Evolutionary conservation across 176 grass and related monocot genomes (phyloP).

Genomic region (Alloteropsis semialata): DNA sequence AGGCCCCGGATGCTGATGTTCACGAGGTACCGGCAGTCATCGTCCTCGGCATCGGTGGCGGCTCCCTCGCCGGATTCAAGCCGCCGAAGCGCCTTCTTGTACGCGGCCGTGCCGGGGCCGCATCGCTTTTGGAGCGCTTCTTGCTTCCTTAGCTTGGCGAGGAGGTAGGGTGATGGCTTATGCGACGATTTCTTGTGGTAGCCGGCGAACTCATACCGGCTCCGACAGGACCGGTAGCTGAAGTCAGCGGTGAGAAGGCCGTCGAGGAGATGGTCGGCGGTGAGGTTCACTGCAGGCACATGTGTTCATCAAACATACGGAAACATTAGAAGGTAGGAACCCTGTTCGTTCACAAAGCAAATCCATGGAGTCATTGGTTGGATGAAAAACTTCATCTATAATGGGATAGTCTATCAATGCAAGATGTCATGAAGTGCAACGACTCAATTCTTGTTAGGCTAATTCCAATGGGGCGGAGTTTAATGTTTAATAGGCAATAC

Average conservation of each 20-base stretch:
- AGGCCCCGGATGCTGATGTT: constrained; percentile 61
- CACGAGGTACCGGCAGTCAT: constrained; percentile 63
- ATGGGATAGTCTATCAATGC: too few species aligned
- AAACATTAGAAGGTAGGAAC: not conserved
- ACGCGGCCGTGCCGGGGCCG: constrained; percentile 49
- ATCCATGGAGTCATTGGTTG: too few species aligned
- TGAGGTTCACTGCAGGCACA: not conserved
- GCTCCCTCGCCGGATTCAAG: constrained; percentile 26
- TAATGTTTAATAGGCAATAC: too few species aligned
- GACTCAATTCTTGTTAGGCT: too few species aligned
- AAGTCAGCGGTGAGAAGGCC: constrained; percentile 49
- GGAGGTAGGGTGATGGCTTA: constrained; percentile 44
- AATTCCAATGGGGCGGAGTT: too few species aligned
- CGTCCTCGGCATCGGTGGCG: too few species aligned
- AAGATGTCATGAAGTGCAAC: too few species aligned
- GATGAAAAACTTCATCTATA: too few species aligned
- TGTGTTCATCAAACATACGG: not conserved
- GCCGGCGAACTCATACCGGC: constrained; percentile 44
- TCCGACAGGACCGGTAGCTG: constrained; percentile 42
- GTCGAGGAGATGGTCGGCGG: constrained; percentile 47
- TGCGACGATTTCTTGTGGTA: constrained; percentile 37
- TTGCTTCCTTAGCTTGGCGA: constrained; percentile 53
- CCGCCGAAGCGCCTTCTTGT: constrained; percentile 35
- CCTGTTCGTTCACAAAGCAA: too few species aligned
- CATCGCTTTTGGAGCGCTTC: constrained; percentile 71